Percentiles rank a stretch among this genome's conserved stretches.
phyloP scores from a whole-genome alignment of 306 rosid genomes.

The Nissolia schottii region DNA sequence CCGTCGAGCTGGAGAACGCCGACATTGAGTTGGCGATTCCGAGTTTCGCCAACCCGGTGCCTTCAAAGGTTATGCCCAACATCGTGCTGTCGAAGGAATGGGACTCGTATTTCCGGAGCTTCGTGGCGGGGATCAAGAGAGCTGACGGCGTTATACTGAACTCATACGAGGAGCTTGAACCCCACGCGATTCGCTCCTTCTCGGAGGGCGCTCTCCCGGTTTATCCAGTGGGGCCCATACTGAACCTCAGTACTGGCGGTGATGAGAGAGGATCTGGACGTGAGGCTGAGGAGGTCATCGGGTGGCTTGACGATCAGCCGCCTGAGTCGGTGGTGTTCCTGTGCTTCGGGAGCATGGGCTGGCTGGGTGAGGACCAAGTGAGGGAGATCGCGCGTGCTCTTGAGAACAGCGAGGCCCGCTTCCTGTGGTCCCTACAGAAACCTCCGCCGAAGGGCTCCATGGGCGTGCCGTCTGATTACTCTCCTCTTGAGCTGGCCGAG shows the following conservation, averaged over 20 bases:
- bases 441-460: conserved; percentile 18
- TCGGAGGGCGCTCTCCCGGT: conserved; percentile 2
- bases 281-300: conserved; percentile 17
- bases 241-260: conserved; percentile 7
- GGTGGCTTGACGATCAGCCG: conserved; percentile 65
- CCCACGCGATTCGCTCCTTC: conserved; percentile 31
- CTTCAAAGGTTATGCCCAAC: conserved; percentile 24
- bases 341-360: conserved; percentile 41
- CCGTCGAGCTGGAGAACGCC: neutral
- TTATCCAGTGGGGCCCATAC: conserved; percentile 52
- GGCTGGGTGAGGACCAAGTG: conserved; percentile 21
- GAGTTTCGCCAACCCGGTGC: conserved; percentile 30
- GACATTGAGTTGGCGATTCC: conserved; percentile 17
- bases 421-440: conserved; percentile 39
- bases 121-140: neutral
- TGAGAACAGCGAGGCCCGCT: conserved; percentile 21
- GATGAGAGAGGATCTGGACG: neutral
- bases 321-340: conserved; percentile 51
- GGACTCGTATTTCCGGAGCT: neutral
- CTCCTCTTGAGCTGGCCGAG: neutral
- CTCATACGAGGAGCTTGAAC: conserved; percentile 43
- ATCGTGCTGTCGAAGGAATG: neutral
- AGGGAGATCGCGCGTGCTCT: conserved; percentile 29
- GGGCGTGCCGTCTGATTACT: neutral
- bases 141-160: conserved; percentile 48